phyloP scores from a whole-genome alignment of 108 stramenopile genomes.

The Skeletonema tropicum region DNA sequence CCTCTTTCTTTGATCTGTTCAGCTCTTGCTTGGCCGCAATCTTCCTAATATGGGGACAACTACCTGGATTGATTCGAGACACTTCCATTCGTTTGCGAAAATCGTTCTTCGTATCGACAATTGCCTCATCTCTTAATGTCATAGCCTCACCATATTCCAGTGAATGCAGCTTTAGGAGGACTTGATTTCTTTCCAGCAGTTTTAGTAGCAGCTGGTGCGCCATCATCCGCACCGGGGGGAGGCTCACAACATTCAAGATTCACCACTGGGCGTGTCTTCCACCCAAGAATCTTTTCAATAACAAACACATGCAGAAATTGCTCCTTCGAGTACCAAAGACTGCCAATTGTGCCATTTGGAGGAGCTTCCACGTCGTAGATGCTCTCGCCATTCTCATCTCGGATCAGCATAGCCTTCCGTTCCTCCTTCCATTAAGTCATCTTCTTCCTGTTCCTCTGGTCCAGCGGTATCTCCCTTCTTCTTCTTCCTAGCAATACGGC shows the following conservation, averaged over 20 bases:
- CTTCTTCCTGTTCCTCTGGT: constrained; percentile 1
- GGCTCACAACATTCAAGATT: constrained; percentile 51
- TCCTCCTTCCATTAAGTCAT: constrained; percentile 9
- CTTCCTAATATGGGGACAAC: constrained; percentile 71
- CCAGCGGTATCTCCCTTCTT: not conserved
- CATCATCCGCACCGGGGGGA: constrained; percentile 2
- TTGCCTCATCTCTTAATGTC: constrained; percentile 56
- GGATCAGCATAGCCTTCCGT: constrained; percentile 21
- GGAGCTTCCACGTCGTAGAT: constrained; percentile 67
- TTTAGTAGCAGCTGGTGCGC: not conserved
- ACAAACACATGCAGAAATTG: constrained; percentile 74
- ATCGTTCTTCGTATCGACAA: constrained; percentile 52
- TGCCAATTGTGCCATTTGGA: constrained; percentile 63
- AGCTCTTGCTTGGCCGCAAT: constrained; percentile 52
- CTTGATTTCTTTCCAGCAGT: constrained; percentile 12
- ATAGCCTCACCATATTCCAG: constrained; percentile 55
- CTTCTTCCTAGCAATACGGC: constrained; percentile 35
- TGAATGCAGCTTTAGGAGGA: constrained; percentile 9
- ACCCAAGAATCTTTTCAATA: constrained; percentile 81
- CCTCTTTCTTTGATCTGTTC: constrained; percentile 19
- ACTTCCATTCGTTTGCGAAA: constrained; percentile 75
- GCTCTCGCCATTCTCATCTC: constrained; percentile 24
- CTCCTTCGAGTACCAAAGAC: constrained; percentile 88
- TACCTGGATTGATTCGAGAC: constrained; percentile 62
- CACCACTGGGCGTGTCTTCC: constrained; percentile 67